Conservation (phyloP, 2,329 filamentous ascomycete genomes). For the Trichoderma atrobrunneum region DNA sequence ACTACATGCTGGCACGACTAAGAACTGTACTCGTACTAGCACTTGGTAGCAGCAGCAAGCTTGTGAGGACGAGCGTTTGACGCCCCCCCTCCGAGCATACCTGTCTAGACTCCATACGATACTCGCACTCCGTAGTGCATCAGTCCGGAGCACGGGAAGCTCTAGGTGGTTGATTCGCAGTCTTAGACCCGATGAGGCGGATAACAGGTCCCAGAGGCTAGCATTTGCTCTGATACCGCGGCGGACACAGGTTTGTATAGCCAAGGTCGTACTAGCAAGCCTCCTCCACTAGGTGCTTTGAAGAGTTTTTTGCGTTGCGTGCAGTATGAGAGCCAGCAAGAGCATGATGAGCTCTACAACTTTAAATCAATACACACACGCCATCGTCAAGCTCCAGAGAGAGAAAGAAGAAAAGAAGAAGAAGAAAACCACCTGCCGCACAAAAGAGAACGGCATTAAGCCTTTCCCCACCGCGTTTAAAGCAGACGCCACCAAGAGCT, state of each 20-base stretch:
- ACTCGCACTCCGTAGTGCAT: background rate
- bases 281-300: background rate
- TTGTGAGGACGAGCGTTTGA: background rate
- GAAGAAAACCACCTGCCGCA: background rate
- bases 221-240: background rate
- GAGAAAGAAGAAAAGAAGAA: background rate
- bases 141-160: background rate
- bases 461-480: background rate
- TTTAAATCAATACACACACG: background rate
- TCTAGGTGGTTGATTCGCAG: background rate
- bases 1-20: background rate
- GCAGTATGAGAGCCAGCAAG: background rate
- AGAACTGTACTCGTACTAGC: background rate
- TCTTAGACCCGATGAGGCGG: slow-evolving; percentile 2
- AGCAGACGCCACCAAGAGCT: slow-evolving; percentile 1
- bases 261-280: background rate
- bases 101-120: background rate
- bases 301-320: background rate
- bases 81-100: background rate
- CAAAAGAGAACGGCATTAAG: background rate
- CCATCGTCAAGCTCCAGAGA: background rate
- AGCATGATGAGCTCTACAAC: background rate
- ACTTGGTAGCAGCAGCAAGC: background rate
- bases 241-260: background rate
- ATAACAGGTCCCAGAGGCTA: background rate